Evolutionary conservation across 371 early-diverging fungal species (phyloP), one percentile per base, ranked within the genome.

Genomic region (Mucor saturninus): DNA sequence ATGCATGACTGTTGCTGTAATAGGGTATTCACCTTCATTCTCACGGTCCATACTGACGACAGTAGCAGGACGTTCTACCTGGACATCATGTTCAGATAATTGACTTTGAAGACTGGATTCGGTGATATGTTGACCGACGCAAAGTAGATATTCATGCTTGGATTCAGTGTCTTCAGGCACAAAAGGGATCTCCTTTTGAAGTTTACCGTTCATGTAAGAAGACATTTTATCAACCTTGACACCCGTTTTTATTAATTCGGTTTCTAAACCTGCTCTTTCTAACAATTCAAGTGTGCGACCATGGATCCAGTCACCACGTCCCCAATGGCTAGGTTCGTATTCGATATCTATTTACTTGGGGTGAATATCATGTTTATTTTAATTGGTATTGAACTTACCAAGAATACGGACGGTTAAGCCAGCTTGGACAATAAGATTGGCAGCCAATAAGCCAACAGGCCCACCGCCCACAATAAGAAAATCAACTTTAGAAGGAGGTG

Each of bases 91-190:
- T 9, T 66, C 42, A 0, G 79, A 62, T 4, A 79, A 54, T 31
- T 55, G 55, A 28, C 68, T 70, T 54, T 79, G 76, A 11, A 79
- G 68, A 38, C 64, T 74, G 0, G 73, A 67, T 62, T 79, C 79
- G 4, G 79, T 79, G 49, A 79, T 80, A 40, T 80, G 80, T 31
- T 80, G 80, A 21, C 77, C 80, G 15, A 80, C 80, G 62, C 80
- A 77, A 0, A 77, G 46, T 9, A 80, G 61, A 43, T 75, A 77
- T 55, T 76, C 69, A 60, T 80, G 66, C 52, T 76, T 80, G 9
- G 80, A 80, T 37, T 80, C 80, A 0, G 67, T 70, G 29, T 76
- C 65, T 7, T 80, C 80, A 11, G 75, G 76, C 2, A 77, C 80
- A 72, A 77, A 80, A 1, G 80, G 77, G 6, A 74, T 75, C 4